phyloP scores from a whole-genome alignment of 129 eudicot genomes.

The Helichrysum umbraculigerum region DNA sequence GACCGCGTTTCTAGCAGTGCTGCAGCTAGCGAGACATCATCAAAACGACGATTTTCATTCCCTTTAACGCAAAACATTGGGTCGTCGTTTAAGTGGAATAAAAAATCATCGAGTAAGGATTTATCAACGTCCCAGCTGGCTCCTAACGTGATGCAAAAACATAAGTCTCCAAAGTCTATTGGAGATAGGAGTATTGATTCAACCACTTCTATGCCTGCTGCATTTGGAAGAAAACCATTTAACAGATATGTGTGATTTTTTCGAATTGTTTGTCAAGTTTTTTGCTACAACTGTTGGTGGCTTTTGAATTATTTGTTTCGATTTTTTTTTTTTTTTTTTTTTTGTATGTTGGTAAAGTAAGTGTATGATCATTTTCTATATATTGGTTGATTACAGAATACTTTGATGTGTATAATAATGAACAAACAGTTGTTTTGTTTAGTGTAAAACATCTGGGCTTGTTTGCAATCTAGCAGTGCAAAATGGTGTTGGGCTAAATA shows the following conservation, averaged over 20 bases:
- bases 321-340: not conserved
- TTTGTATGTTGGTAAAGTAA: constrained; percentile 11
- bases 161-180: constrained; percentile 47
- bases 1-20: constrained; percentile 49
- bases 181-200: constrained; percentile 85
- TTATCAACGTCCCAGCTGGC: constrained; percentile 35
- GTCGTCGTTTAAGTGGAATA: constrained; percentile 80
- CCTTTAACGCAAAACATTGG: constrained; percentile 63
- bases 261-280: constrained; percentile 12
- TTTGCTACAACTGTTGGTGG: constrained; percentile 25
- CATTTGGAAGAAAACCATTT: constrained; percentile 80
- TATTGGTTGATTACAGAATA: constrained; percentile 36
- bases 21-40: constrained; percentile 48
- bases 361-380: constrained; percentile 31
- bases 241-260: constrained; percentile 88
- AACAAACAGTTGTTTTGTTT: constrained; percentile 17
- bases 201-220: constrained; percentile 81
- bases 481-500: not conserved
- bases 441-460: constrained; percentile 22
- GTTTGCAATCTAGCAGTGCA: not conserved
- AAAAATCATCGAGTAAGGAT: constrained; percentile 53
- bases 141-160: constrained; percentile 53
- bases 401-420: constrained; percentile 42
- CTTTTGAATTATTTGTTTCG: constrained; percentile 15
- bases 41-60: constrained; percentile 79